phyloP scores from a whole-genome alignment of 148 eudicot species.

The Spergularia bocconei region DNA sequence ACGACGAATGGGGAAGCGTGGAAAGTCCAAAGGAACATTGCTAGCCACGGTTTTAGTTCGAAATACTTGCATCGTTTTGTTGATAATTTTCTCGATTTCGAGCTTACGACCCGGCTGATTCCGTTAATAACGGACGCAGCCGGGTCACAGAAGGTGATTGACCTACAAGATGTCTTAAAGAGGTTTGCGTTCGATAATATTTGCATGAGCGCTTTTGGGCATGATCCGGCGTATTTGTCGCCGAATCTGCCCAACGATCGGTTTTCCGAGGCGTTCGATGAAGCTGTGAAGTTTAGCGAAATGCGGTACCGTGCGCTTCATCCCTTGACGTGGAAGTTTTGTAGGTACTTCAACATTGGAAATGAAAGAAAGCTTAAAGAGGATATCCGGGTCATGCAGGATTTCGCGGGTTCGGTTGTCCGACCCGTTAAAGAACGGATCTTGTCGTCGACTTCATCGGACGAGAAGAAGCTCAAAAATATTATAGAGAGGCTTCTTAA shows the following conservation, averaged over 20 bases:
- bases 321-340: slow-evolving; percentile 32
- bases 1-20: slow-evolving; percentile 42
- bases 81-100: slow-evolving; percentile 39
- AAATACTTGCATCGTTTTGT: slow-evolving; percentile 37
- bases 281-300: slow-evolving; percentile 24
- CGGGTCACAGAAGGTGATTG: neutral
- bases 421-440: slow-evolving; percentile 4
- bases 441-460: neutral
- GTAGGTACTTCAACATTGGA: slow-evolving; percentile 34
- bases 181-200: slow-evolving; percentile 28
- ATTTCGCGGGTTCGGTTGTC: slow-evolving; percentile 18
- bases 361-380: slow-evolving; percentile 33
- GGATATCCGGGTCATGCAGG: slow-evolving; percentile 21
- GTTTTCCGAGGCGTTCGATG: slow-evolving; percentile 39
- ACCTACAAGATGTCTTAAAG: slow-evolving; percentile 18
- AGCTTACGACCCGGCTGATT: slow-evolving; percentile 32
- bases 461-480: slow-evolving; percentile 6
- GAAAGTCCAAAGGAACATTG: slow-evolving; percentile 44
- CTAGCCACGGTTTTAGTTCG: slow-evolving; percentile 42
- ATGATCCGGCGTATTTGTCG: slow-evolving; percentile 33
- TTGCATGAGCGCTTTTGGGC: slow-evolving; percentile 39
- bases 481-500: slow-evolving; percentile 33
- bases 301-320: slow-evolving; percentile 26
- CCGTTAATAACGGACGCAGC: slow-evolving; percentile 21
- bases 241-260: slow-evolving; percentile 24